Base-by-base conservation (phyloP, 768 basidiomycete species). In the Candolleomyces aberdarensis region DNA sequence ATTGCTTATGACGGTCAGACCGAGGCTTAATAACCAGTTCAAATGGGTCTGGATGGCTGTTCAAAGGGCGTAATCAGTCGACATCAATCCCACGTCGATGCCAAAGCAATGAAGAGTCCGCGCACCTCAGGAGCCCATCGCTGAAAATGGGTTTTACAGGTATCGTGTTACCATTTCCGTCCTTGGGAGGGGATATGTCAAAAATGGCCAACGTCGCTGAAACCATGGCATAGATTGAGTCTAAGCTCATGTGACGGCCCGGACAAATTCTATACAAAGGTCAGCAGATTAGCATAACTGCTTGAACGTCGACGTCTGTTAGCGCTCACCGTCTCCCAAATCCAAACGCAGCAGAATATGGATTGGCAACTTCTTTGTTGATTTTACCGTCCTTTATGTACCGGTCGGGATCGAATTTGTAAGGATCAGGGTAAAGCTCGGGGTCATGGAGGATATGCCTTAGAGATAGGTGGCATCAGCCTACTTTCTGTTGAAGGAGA, bases 351-450 rank as follows among this genome's bases (percentile, higher is more conserved):
- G 72, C 59, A 11, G 69, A 62, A 50, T 72, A 67, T n/a, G 82
- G 74, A 57, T 82, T 78, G 1, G 44, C 48, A 22, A 77, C 70
- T 11, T 43, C 50, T 20, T 50, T 22, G 2, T 72, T 65, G 5
- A 76, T 66, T 20, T 75, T 72, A 19, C 77, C 78, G 15, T 75
- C 65, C n/a, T 61, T 58, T 22, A 83, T 67, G 70, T 77, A 84
- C 10, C 83, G 78, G 31, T 76, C 80, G 5, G 83, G 83, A 10
- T 72, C 73, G 65, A 79, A 85, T 19, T 59, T 63, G 22, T 60
- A 46, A 29, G 78, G 75, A 17, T 78, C 67, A 10, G 75, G 72
- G 58, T 75, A 77, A 29, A 67, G 65, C 14, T 70, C 65, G 40
- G 73, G 69, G 63, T 76, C 67, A 47, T 75, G 71, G 10, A 71